Base-by-base conservation (phyloP, 345 rosid genomes). In the Citrus mangshanensis region DNA sequence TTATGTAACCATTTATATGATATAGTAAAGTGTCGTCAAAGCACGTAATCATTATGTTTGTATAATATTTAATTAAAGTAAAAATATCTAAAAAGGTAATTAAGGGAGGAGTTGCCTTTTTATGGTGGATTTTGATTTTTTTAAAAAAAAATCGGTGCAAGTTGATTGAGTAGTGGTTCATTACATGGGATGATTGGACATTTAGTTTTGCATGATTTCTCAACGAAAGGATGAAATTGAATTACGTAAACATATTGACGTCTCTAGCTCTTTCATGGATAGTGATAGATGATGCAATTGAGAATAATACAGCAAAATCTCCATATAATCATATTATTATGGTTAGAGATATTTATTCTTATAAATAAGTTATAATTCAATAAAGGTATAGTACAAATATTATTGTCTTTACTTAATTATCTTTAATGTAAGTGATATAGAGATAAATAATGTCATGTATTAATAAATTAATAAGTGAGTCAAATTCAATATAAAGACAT, bases 361-460 rank as follows among this genome's bases (percentile, higher is more conserved):
- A 2, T 28, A 28, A 28, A 30, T 0, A 2, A 4, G 4, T 30
- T 30, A 30, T 30, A 30, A 30, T 30, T 30, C 0, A 30, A 30
- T 30, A 3, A 0, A 30, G 0, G 0, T 30, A 30, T 30, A 30
- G 4, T 30, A 30, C 0, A 32, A 32, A 32, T 32, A 32, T 32
- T 32, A 32, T 32, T 32, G 3, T 32, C 34, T 32, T 32, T 32
- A 32, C 0, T 32, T 32, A 32, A 32, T 32, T 32, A 32, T 32
- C 0, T 0, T 0, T 32, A 32, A 32, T 32, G 0, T 0, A 32
- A 32, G 34, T 32, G 34, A 32, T 32, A 32, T 0, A 32, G 0
- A 32, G 34, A 5, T 32, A 4, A 32, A 32, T 32, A 4, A 32
- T 32, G 0, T 32, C 0, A 32, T 32, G 5, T 32, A 32, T 32